Percentiles rank a stretch among this genome's conserved stretches.
These are phyloP conservation scores for Trichoderma pleuroti DNA, from an alignment of 2,329 filamentous ascomycete genomes.

Conservation along the genomic window DNA sequence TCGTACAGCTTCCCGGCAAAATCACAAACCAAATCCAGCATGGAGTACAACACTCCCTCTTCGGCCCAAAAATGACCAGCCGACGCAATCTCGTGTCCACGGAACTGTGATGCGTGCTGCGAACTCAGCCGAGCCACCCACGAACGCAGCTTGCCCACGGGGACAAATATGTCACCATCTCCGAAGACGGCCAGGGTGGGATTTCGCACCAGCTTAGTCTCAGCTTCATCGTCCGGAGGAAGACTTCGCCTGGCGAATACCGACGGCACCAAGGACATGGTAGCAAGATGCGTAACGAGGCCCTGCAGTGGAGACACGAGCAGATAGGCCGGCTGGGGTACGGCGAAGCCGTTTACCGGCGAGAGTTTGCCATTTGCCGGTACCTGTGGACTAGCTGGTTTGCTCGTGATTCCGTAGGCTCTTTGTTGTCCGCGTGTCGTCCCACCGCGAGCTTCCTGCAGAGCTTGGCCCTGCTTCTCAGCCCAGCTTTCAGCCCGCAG, in stretches of 20 bases:
- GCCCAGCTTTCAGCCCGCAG: constrained; percentile 67
- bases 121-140: constrained; percentile 60
- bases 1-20: constrained; percentile 28
- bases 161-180: constrained; percentile 69
- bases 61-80: constrained; percentile 65
- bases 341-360: constrained; percentile 33
- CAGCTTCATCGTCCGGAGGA: constrained; percentile 35
- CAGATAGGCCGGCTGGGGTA: constrained; percentile 52
- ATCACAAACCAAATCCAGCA: constrained; percentile 26
- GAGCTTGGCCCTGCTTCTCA: constrained; percentile 53
- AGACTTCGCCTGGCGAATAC: constrained; percentile 23
- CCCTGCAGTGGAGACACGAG: constrained; percentile 66
- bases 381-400: neutral
- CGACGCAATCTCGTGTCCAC: constrained; percentile 44
- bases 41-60: constrained; percentile 40
- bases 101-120: constrained; percentile 44
- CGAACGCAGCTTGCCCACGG: constrained; percentile 57
- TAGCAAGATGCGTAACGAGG: constrained; percentile 57
- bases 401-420: constrained; percentile 18
- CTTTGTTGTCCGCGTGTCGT: constrained; percentile 27
- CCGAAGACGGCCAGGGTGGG: constrained; percentile 71
- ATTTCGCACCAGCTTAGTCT: constrained; percentile 55
- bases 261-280: constrained; percentile 51
- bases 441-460: constrained; percentile 35
- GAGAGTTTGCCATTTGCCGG: constrained; percentile 28